Base-by-base conservation (phyloP, 495 filamentous ascomycete genomes). In the Friedmanniomyces endolithicus region DNA sequence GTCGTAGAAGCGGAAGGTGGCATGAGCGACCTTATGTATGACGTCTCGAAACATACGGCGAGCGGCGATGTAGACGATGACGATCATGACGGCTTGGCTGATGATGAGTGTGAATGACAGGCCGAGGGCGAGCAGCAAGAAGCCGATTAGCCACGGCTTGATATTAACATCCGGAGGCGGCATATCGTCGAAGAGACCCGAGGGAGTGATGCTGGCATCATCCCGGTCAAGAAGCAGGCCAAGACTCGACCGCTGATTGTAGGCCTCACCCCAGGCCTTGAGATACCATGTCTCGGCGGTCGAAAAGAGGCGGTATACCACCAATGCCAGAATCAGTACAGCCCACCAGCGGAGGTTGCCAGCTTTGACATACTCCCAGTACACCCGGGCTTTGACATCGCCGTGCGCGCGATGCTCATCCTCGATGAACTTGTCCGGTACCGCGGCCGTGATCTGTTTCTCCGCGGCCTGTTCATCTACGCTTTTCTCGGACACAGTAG, bases 1-100 rank as follows among this genome's bases (percentile, higher is more conserved):
- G 66, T 94, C 87, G 71, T 88, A 89, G 67, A 87, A 94, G 34
- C 86, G 81, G 66, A 94, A 94, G 1, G 83, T 90, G 17, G 87
- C 85, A 65, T 82, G 76, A 61, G 79, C 81, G 52, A 90, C 85
- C 31, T 75, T 75, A 8, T 75, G 58, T 71, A 92, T 80, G 12
- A 84, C 81, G 31, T 78, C 73, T 47, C 71, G 70, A 61, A 92
- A 94, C 54, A 94, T 71, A 24, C 72, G 69, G 60, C 81, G 82
- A n/a, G 83, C 85, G 2, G 87, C 83, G 52, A 74, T 75, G 66
- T 89, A 90, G 19, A 86, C 70, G 46, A 90, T 87, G 24, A 82
- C 66, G 14, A 85, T 70, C 70, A 87, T 82, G 35, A 83, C 65
- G 25, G 74, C 66, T 50, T 83, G 78, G 4, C 76, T 73, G 0